Conservation (phyloP, 1,139 yeast species). For the Yamadazyma sp. region DNA sequence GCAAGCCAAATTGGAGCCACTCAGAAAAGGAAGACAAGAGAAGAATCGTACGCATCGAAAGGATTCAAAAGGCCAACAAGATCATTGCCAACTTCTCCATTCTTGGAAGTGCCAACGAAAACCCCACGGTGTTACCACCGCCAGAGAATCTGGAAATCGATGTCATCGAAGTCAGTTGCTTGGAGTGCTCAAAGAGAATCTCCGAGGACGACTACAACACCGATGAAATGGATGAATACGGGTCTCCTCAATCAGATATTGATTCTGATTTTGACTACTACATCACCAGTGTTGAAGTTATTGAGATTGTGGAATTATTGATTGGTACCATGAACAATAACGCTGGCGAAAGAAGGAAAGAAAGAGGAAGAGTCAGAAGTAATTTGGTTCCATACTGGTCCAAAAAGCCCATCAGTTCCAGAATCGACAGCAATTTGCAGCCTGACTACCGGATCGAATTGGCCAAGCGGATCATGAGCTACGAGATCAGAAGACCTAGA, state of each 20-base stretch:
- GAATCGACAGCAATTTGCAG: conserved; percentile 37
- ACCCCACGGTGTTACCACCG: conserved; percentile 40
- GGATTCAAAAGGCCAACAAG: conserved; percentile 48
- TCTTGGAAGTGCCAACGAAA: conserved; percentile 51
- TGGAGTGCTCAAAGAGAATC: conserved; percentile 36
- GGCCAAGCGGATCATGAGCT: conserved; percentile 67
- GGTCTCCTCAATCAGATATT: conserved; percentile 13
- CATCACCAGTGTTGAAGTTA: conserved; percentile 66
- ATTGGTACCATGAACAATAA: conserved; percentile 51
- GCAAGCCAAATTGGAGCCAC: conserved; percentile 50
- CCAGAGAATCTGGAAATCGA: conserved; percentile 39
- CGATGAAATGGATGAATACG: conserved; percentile 37
- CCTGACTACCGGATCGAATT: conserved; percentile 53
- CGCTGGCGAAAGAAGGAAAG: conserved; percentile 53
- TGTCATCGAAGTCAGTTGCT: conserved; percentile 59
- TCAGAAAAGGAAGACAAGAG: conserved; percentile 51
- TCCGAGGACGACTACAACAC: conserved; percentile 30
- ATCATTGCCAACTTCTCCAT: conserved; percentile 51
- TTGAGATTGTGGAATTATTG: conserved; percentile 60
- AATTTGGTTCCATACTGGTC: conserved; percentile 72
- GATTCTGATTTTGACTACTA: conserved; percentile 40
- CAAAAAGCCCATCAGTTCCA: conserved; percentile 55
- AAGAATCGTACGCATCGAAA: conserved; percentile 57
- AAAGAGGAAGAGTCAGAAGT: conserved; percentile 62
- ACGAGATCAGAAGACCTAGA: conserved; percentile 61